Conservation (phyloP, 2,329 filamentous ascomycete species). For the Dothideomycetes sp. region DNA sequence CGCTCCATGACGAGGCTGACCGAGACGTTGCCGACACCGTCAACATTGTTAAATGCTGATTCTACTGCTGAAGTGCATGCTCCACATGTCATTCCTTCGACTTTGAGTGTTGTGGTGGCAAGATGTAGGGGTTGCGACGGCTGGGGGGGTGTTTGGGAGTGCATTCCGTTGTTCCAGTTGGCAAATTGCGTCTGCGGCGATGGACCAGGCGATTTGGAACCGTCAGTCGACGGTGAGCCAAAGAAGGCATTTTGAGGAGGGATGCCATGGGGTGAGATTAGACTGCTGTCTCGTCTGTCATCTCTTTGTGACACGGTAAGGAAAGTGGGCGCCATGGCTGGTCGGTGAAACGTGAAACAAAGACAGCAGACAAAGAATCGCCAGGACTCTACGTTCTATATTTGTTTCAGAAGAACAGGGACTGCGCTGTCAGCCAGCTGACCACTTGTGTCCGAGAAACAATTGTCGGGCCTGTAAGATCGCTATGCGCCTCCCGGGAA, state of each 20-base stretch:
- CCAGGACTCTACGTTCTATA: slow-evolving; percentile 4
- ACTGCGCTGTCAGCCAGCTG: too few species aligned
- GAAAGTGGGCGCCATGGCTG: slow-evolving; percentile 4
- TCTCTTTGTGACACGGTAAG: slow-evolving; percentile 11
- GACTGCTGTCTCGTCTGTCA: slow-evolving; percentile 1
- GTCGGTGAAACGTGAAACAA: slow-evolving; percentile 5
- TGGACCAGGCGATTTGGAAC: neutral
- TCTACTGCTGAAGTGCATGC: slow-evolving; percentile 91
- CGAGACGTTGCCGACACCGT: slow-evolving; percentile 77
- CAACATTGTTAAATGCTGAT: slow-evolving; percentile 70
- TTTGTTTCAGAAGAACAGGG: too few species aligned
- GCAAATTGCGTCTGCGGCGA: slow-evolving; percentile 10
- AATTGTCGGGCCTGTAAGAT: too few species aligned
- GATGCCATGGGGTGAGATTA: slow-evolving; percentile 3
- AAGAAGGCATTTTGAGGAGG: neutral
- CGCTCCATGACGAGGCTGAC: slow-evolving; percentile 94
- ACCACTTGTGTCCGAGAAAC: too few species aligned
- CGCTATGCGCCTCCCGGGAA: too few species aligned
- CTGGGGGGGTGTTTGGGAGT: slow-evolving; percentile 2
- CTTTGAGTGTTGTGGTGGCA: slow-evolving; percentile 84
- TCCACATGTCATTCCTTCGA: slow-evolving; percentile 82
- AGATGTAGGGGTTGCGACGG: slow-evolving; percentile 38
- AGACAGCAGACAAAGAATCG: neutral
- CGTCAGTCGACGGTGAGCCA: slow-evolving; percentile 8
- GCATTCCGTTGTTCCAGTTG: slow-evolving; percentile 11